These are phyloP conservation scores for Pseudocercospora fuligena DNA, from an alignment of 2,329 filamentous ascomycete species.

Conservation along the genomic window DNA sequence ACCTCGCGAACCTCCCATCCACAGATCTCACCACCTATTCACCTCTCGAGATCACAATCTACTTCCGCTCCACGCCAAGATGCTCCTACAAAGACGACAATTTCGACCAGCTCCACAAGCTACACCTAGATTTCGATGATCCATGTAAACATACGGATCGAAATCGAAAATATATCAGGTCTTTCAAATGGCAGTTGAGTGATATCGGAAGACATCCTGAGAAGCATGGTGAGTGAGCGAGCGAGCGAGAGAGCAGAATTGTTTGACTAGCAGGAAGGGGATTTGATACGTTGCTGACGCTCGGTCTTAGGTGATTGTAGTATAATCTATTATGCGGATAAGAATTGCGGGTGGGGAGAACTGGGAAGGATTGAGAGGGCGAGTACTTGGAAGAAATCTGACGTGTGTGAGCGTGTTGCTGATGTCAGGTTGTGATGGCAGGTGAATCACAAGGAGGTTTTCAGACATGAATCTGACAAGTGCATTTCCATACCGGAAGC, in stretches of 20 bases:
- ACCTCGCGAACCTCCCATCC: too few relatives aligned
- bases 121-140: background rate
- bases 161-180: background rate
- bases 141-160: background rate
- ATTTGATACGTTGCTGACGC: background rate
- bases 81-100: background rate
- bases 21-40: too few relatives aligned
- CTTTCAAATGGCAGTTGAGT: background rate
- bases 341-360: background rate
- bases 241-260: background rate
- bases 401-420: background rate
- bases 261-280: background rate
- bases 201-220: background rate
- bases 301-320: background rate
- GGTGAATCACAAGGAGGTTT: background rate
- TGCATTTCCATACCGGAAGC: background rate
- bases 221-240: background rate
- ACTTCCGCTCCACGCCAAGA: too few relatives aligned
- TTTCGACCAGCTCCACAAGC: background rate
- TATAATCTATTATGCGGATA: background rate
- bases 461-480: background rate
- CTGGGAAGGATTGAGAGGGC: background rate
- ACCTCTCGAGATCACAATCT: too few relatives aligned
- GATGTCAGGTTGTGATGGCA: background rate
- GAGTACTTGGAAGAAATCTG: background rate